Evolutionary conservation across 768 basidiomycete species (phyloP).

Genomic region (Galerina marginata): DNA sequence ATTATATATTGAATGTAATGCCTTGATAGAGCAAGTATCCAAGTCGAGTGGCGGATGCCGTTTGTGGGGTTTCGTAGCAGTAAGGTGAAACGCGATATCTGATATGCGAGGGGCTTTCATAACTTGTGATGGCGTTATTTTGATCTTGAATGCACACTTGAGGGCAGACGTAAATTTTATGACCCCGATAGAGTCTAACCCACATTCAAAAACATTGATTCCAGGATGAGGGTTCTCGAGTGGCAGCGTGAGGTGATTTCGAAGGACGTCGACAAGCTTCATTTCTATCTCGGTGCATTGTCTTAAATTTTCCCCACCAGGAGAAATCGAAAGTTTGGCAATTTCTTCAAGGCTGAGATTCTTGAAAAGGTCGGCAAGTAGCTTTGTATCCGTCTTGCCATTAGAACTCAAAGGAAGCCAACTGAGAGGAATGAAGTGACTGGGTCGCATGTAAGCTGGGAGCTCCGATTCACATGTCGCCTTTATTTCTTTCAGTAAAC

Average conservation of each 20-base stretch:
- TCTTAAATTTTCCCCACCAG: slow-evolving; percentile 3
- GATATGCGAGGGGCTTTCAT: slow-evolving; percentile 34
- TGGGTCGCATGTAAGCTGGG: slow-evolving; percentile 57
- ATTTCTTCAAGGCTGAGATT: slow-evolving; percentile 30
- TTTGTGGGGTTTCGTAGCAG: background rate
- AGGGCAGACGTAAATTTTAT: slow-evolving; percentile 34
- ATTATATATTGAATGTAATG: slow-evolving; percentile 21
- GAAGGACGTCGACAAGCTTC: slow-evolving; percentile 28
- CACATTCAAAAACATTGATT: slow-evolving; percentile 36
- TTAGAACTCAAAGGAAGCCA: slow-evolving; percentile 52
- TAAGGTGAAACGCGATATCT: slow-evolving; percentile 22
- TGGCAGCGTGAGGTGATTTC: slow-evolving; percentile 24
- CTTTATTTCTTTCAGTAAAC: slow-evolving; percentile 37
- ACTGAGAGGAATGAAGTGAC: slow-evolving; percentile 51
- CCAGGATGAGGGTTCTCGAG: slow-evolving; percentile 24
- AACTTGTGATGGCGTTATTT: slow-evolving; percentile 31
- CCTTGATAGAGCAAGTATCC: background rate
- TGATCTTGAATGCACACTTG: slow-evolving; percentile 22
- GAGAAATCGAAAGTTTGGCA: slow-evolving; percentile 23
- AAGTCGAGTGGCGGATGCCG: background rate
- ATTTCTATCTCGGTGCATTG: slow-evolving; percentile 22
- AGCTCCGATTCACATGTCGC: slow-evolving; percentile 45
- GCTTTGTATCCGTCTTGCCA: slow-evolving; percentile 42
- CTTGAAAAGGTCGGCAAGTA: slow-evolving; percentile 36
- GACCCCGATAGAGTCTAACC: slow-evolving; percentile 36